phyloP scores from a whole-genome alignment of 805 yeast genomes.

The Yamadazyma kitorensis region DNA sequence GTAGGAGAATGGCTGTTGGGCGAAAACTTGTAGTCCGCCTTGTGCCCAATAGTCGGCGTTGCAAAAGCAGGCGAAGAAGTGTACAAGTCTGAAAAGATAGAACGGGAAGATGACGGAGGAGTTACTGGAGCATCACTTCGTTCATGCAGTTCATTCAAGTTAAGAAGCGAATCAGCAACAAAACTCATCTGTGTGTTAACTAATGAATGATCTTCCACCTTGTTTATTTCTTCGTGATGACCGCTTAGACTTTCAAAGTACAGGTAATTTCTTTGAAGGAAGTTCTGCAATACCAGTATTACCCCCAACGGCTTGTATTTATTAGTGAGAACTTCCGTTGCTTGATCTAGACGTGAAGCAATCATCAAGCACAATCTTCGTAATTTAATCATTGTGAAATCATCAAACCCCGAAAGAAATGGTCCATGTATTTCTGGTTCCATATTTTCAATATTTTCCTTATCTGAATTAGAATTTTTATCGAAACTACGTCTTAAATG shows the following conservation, averaged over 20 bases:
- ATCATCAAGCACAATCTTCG: constrained; percentile 44
- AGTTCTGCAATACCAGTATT: constrained; percentile 33
- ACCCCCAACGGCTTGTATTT: constrained; percentile 54
- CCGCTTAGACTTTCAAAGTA: constrained; percentile 2
- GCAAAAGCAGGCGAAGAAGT: constrained; percentile 11
- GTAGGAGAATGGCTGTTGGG: constrained; percentile 1
- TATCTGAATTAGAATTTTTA: constrained; percentile 1
- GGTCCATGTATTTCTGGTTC: constrained; percentile 44
- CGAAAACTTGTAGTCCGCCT: not conserved
- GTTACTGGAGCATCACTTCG: constrained; percentile 8
- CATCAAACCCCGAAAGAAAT: constrained; percentile 48
- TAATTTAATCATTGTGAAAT: constrained; percentile 34
- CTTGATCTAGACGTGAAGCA: constrained; percentile 39
- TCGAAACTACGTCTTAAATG: constrained; percentile 11
- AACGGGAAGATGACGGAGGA: constrained; percentile 13
- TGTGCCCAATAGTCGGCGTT: constrained; percentile 8
- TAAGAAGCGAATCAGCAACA: constrained; percentile 7
- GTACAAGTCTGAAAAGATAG: constrained; percentile 12
- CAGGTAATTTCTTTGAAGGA: constrained; percentile 1
- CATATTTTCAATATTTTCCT: constrained; percentile 39
- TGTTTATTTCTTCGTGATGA: not conserved
- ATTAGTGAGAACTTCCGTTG: constrained; percentile 51
- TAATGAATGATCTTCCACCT: constrained; percentile 1
- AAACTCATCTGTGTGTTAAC: constrained; percentile 3
- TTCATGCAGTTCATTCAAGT: constrained; percentile 4